These are phyloP conservation scores for Boechera retrofracta DNA, from an alignment of 345 rosid genomes.

Conservation along the genomic window DNA sequence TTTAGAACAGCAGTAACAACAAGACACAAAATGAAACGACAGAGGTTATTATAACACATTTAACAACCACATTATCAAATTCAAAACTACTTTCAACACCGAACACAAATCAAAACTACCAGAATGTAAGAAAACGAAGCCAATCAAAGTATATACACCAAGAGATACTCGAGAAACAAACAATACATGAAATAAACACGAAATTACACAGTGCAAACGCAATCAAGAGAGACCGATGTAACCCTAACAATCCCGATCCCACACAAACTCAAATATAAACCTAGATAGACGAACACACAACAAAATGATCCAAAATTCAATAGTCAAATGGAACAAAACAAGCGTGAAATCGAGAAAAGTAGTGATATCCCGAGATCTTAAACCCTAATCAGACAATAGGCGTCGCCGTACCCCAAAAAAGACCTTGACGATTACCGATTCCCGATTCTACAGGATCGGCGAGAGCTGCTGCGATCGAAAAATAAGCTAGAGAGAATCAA, in stretches of 20 bases:
- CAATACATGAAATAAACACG: neutral
- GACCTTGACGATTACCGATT: slow-evolving; percentile 14
- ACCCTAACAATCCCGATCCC: slow-evolving; percentile 43
- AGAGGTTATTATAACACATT: neutral
- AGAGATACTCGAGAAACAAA: neutral
- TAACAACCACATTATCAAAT: slow-evolving; percentile 26
- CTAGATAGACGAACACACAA: neutral
- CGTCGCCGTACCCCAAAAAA: slow-evolving; percentile 25
- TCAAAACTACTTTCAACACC: neutral
- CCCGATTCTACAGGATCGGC: slow-evolving; percentile 28
- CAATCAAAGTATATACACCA: neutral
- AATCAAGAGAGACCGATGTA: slow-evolving; percentile 28
- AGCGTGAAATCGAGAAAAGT: slow-evolving; percentile 23
- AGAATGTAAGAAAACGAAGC: neutral
- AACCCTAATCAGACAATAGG: slow-evolving; percentile 34
- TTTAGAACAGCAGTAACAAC: slow-evolving; percentile 1
- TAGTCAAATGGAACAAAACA: neutral
- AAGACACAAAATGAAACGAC: neutral
- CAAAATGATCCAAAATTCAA: neutral
- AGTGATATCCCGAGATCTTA: slow-evolving; percentile 35
- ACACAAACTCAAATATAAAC: neutral
- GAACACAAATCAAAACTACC: slow-evolving; percentile 1
- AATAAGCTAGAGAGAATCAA: slow-evolving; percentile 23
- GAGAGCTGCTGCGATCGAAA: slow-evolving; percentile 25
- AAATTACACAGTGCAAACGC: slow-evolving; percentile 30